Conservation (phyloP, 495 filamentous ascomycete species). For the Elaphomyces granulatus region DNA sequence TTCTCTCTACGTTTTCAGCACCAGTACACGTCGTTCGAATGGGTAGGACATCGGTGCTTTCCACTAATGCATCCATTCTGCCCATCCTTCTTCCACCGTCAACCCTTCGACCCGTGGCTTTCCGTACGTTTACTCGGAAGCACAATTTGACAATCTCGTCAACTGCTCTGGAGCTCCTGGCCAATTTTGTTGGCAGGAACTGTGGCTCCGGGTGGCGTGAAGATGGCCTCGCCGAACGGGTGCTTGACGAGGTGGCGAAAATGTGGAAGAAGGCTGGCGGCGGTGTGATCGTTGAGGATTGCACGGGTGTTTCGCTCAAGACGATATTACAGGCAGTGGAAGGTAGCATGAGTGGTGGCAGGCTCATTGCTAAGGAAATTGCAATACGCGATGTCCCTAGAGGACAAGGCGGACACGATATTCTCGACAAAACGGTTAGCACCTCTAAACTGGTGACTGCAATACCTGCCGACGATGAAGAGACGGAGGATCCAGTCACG, state of each 20-base stretch:
- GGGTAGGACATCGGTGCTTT: conserved; percentile 27
- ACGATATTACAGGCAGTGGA: conserved; percentile 69
- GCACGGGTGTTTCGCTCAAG: conserved; percentile 56
- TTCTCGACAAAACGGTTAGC: neutral
- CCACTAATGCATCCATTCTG: conserved; percentile 57
- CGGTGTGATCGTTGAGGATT: conserved; percentile 78
- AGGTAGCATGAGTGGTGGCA: conserved; percentile 69
- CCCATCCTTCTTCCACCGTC: conserved; percentile 79
- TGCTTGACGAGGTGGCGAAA: conserved; percentile 80
- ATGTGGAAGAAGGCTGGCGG: conserved; percentile 74
- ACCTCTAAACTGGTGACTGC: too few relatives aligned
- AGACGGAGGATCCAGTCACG: conserved; percentile 45
- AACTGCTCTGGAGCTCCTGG: conserved; percentile 66
- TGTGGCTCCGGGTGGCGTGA: conserved; percentile 95
- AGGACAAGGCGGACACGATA: neutral
- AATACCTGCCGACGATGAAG: conserved; percentile 33
- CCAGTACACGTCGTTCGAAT: conserved; percentile 54
- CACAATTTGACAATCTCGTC: conserved; percentile 90
- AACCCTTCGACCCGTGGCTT: conserved; percentile 79
- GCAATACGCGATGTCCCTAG: neutral
- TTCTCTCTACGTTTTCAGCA: too few relatives aligned
- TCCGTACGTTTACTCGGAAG: conserved; percentile 94
- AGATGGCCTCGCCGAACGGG: conserved; percentile 80
- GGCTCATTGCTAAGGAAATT: conserved; percentile 31
- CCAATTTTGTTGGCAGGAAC: conserved; percentile 78